These are phyloP conservation scores for Alternaria gaisen DNA, from an alignment of 2,329 filamentous ascomycete species.

Conservation along the genomic window DNA sequence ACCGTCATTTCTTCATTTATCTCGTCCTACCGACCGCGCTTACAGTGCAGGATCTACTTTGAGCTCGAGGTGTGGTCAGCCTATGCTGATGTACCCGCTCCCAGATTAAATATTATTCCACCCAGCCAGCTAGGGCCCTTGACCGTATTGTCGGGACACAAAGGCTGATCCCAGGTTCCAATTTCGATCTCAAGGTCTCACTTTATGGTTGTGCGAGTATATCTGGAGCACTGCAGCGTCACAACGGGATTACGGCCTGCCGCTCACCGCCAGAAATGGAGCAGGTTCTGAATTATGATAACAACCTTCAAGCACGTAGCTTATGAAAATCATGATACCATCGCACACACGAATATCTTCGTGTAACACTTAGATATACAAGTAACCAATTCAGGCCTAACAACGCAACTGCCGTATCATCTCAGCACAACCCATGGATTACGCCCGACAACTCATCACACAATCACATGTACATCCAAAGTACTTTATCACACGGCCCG, in stretches of 20 bases:
- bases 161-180: conserved; percentile 23
- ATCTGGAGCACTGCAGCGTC: conserved; percentile 9
- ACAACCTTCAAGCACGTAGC: conserved; percentile 1
- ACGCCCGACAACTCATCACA: conserved; percentile 15
- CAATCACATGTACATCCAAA: conserved; percentile 7
- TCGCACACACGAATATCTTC: not conserved
- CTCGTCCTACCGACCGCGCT: conserved; percentile 22
- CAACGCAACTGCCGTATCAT: conserved; percentile 18
- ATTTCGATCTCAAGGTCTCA: conserved; percentile 17
- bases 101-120: conserved; percentile 23
- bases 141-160: conserved; percentile 19
- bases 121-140: conserved; percentile 12
- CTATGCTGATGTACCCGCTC: conserved; percentile 24
- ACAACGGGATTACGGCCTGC: conserved; percentile 3
- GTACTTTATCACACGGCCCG: conserved; percentile 26
- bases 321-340: conserved; percentile 1
- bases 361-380: not conserved
- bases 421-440: conserved; percentile 14
- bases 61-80: conserved; percentile 37
- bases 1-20: conserved; percentile 41
- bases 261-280: conserved; percentile 20
- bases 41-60: conserved; percentile 24
- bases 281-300: conserved; percentile 4
- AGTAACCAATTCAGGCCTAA: conserved; percentile 1
- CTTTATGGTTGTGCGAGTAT: conserved; percentile 14